Base-by-base conservation (phyloP, 2,329 filamentous ascomycete genomes). In the Bisporella sp. region DNA sequence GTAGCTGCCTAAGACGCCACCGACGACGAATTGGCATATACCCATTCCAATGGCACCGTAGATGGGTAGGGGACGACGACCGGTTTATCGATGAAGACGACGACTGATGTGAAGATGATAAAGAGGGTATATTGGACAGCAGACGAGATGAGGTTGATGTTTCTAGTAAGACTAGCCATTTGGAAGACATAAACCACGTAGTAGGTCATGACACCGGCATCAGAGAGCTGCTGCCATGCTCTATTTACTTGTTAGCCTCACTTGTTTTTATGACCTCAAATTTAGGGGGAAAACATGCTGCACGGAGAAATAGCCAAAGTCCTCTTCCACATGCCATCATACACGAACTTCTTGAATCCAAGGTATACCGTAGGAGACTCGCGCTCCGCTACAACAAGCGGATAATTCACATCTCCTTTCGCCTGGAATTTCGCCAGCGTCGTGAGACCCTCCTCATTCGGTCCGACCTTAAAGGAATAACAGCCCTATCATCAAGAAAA, bases 361-460 rank as follows among this genome's bases (percentile, higher is more conserved):
- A 74, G 64, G 4, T 70, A 66, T 1, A 67, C 69, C 13, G 60
- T 62, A 48, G 81, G 77, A 52, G 80, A 75, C 49, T 78, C 70
- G 66, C 74, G 75, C 62, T 84, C 81, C 0, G 77, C 76, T 30
- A 81, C 61, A 6, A 84, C 78, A 1, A 76, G 58, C 0, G 79
- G 75, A 52, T 81, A 72, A 5, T 74, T 66, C 21, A 69, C 66
- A 50, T 83, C 72, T 4, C 79, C 79, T 1, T 70, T 68, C 2
- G 75, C 79, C 52, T 84, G 81, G 3, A 84, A 73, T 47, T 74
- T 63, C 7, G 78, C 79, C 31, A 84, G 70, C 1, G 72, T 74
- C 37, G 75, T 63, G 6, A 63, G 58, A 12, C 69, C 64, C 48
- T 76, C 71, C 4, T 74, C 71, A 29, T 11, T 11, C 12, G 4